Conservation (phyloP, 2,329 filamentous ascomycete species). For the Parastagonospora avenae region DNA sequence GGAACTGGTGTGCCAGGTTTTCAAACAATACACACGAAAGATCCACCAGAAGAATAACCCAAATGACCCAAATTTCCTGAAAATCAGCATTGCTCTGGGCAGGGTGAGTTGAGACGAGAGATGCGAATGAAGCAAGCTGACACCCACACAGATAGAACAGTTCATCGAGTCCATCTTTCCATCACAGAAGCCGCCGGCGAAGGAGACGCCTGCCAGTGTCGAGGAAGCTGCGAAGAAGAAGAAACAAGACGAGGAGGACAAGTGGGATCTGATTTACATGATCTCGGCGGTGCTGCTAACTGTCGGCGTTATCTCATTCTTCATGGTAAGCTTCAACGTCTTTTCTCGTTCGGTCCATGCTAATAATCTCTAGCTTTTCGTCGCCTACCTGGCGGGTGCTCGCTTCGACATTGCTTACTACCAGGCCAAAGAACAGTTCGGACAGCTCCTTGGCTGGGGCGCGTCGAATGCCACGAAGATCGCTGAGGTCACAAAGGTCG, state of each 20-base stretch:
- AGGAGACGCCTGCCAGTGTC: conserved; percentile 45
- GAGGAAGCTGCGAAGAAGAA: conserved; percentile 63
- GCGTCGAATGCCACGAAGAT: conserved; percentile 12
- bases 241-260: conserved; percentile 58
- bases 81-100: conserved; percentile 88
- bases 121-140: conserved; percentile 3
- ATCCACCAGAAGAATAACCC: conserved; percentile 96
- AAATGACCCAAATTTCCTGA: conserved; percentile 86
- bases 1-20: conserved; percentile 77
- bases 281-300: conserved; percentile 68
- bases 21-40: conserved; percentile 75
- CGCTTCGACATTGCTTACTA: conserved; percentile 74
- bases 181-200: conserved; percentile 70
- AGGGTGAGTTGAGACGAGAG: conserved; percentile 62
- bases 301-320: conserved; percentile 70
- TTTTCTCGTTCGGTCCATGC: conserved; percentile 1
- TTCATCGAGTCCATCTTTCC: conserved; percentile 96
- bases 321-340: conserved; percentile 71
- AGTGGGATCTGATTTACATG: conserved; percentile 66
- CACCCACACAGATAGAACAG: conserved; percentile 75
- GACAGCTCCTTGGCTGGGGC: conserved; percentile 41
- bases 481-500: conserved; percentile 17
- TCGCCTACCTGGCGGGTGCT: conserved; percentile 80
- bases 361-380: conserved; percentile 64
- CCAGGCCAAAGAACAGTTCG: conserved; percentile 59